A percentile compares a stretch with the other conserved stretches of the same genome.
phyloP scores from a whole-genome alignment of 805 yeast species.

The Kodamaea leandrae region DNA sequence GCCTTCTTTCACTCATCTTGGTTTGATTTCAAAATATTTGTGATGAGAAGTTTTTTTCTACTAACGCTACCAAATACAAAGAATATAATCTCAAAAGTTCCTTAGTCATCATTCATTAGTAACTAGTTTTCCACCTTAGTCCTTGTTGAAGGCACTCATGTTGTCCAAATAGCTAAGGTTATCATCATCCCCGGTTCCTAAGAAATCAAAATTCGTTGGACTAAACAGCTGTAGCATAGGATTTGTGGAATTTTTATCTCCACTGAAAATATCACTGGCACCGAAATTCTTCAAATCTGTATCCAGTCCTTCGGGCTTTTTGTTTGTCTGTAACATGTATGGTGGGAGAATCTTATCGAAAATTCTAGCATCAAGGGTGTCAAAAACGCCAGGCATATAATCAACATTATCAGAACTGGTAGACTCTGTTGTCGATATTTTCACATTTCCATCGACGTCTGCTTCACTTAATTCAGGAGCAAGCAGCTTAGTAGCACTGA shows the following conservation, averaged over 20 bases:
- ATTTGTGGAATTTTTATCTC: not conserved
- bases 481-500: not conserved
- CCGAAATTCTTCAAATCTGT: not conserved
- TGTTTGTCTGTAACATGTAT: conserved; percentile 57
- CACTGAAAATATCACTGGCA: not conserved
- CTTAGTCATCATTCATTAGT: not conserved
- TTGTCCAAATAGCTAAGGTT: conserved; percentile 27
- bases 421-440: not conserved
- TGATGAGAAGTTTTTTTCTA: conserved; percentile 10
- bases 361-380: conserved; percentile 77
- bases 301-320: not conserved
- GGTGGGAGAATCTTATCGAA: conserved; percentile 85
- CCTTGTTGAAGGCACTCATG: conserved; percentile 12
- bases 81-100: conserved; percentile 1
- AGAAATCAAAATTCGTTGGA: conserved; percentile 5
- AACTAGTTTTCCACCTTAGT: not conserved
- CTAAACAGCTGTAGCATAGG: conserved; percentile 1
- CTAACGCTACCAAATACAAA: conserved; percentile 3
- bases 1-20: conserved; percentile 62
- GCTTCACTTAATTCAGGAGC: not conserved
- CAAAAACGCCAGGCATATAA: conserved; percentile 81
- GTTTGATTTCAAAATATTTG: not conserved
- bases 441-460: not conserved
- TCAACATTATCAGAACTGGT: conserved; percentile 17
- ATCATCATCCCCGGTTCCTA: conserved; percentile 14